phyloP scores from a whole-genome alignment of 345 rosid genomes.

The Boechera stricta region DNA sequence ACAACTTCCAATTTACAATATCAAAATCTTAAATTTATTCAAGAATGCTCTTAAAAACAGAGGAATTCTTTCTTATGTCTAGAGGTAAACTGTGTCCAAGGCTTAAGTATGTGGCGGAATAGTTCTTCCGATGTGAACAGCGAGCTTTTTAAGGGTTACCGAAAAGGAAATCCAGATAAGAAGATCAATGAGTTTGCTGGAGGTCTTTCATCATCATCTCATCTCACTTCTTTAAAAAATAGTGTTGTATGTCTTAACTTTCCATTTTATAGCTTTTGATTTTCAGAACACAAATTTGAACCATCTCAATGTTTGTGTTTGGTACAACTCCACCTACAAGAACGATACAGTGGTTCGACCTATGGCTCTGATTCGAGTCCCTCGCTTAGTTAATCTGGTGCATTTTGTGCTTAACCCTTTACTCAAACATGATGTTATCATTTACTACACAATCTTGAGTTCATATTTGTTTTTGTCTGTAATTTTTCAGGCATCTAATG shows the following conservation, averaged over 20 bases:
- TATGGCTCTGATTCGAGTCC: constrained; percentile 60
- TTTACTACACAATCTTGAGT: neutral
- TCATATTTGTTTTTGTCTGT: constrained; percentile 1
- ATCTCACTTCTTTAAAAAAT: neutral
- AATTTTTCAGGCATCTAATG: constrained; percentile 73
- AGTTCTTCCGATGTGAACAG: constrained; percentile 66
- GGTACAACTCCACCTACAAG: constrained; percentile 86
- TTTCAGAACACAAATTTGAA: constrained; percentile 65
- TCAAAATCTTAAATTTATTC: neutral
- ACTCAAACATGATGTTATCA: constrained; percentile 22
- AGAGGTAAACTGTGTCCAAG: constrained; percentile 72
- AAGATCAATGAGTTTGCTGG: constrained; percentile 76
- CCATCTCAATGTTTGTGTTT: constrained; percentile 67
- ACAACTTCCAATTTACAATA: no score
- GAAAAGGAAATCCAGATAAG: constrained; percentile 63
- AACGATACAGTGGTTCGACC: constrained; percentile 45
- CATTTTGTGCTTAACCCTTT: neutral
- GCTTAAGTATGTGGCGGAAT: constrained; percentile 67
- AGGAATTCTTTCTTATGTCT: constrained; percentile 23
- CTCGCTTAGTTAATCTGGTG: constrained; percentile 89
- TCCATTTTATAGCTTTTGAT: constrained; percentile 75
- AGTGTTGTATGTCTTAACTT: constrained; percentile 1
- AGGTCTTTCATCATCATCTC: constrained; percentile 55
- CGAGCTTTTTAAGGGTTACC: constrained; percentile 69
- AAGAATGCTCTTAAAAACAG: constrained; percentile 13